Percentiles rank a stretch among this genome's conserved stretches.
Conservation (phyloP, 2,329 filamentous ascomycete genomes). For the Fusarium drepaniforme region DNA sequence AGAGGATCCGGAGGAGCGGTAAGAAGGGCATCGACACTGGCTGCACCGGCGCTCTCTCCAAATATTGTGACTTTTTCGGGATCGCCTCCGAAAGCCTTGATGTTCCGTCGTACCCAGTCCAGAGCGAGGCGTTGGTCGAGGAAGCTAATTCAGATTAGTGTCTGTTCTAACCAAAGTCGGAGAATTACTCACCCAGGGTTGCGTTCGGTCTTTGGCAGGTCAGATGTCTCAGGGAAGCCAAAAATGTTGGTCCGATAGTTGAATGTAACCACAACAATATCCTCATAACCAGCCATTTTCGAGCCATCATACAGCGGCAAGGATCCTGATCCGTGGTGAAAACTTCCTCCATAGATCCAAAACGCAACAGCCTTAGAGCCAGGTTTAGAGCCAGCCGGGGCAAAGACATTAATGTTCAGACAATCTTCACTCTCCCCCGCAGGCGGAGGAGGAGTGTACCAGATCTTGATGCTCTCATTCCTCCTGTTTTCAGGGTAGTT, state of each 20-base stretch:
- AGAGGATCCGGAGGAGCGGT: slow-evolving; percentile 42
- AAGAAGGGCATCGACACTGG: slow-evolving; percentile 60
- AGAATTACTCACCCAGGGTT: slow-evolving; percentile 38
- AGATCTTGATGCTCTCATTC: slow-evolving; percentile 29
- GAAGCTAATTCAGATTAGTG: slow-evolving; percentile 21
- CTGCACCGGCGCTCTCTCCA: slow-evolving; percentile 67
- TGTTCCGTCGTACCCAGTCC: slow-evolving; percentile 63
- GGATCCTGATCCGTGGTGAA: slow-evolving; percentile 51
- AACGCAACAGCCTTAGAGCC: slow-evolving; percentile 56
- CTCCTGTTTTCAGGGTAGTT: slow-evolving; percentile 31
- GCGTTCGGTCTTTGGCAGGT: slow-evolving; percentile 24
- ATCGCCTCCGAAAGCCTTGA: slow-evolving; percentile 61
- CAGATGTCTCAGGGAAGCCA: slow-evolving; percentile 52
- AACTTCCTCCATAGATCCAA: slow-evolving; percentile 59
- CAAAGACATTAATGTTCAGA: slow-evolving; percentile 49
- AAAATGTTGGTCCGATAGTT: slow-evolving; percentile 60
- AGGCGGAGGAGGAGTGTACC: slow-evolving; percentile 39
- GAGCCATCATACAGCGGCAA: slow-evolving; percentile 55
- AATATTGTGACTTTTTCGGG: slow-evolving; percentile 61
- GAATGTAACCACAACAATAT: slow-evolving; percentile 59
- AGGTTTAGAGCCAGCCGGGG: slow-evolving; percentile 34
- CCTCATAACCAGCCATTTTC: slow-evolving; percentile 54
- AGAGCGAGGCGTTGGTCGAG: slow-evolving; percentile 59
- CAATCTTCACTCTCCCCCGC: slow-evolving; percentile 49
- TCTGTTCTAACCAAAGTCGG: not conserved